A percentile compares a stretch with the other conserved stretches of the same genome.
Evolutionary conservation across 345 rosid genomes (phyloP).

Genomic region (Camelina neglecta): DNA sequence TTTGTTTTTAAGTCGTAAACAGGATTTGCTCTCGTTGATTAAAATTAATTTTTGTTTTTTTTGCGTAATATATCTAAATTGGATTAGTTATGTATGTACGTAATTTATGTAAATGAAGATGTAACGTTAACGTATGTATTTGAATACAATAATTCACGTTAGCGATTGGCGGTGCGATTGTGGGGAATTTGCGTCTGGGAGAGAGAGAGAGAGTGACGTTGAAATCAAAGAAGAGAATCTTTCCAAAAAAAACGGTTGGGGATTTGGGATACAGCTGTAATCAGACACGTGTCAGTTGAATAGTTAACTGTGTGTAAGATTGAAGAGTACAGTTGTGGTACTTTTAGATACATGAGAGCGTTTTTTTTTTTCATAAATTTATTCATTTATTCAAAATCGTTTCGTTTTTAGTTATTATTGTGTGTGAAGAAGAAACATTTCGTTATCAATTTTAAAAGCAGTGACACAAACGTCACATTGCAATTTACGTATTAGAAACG

Average conservation of each 20-base stretch:
- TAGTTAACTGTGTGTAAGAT: neutral
- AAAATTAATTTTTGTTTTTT: neutral
- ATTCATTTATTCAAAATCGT: conserved; percentile 18
- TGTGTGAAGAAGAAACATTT: conserved; percentile 10
- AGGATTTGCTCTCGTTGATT: neutral
- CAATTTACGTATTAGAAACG: neutral
- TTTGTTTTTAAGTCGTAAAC: neutral
- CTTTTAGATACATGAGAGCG: conserved; percentile 33
- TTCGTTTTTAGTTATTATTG: conserved; percentile 9
- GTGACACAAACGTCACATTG: neutral
- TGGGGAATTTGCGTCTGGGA: conserved; percentile 32
- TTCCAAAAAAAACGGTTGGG: conserved; percentile 64
- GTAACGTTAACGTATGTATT: neutral
- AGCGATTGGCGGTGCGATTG: conserved; percentile 34
- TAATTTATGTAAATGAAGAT: neutral
- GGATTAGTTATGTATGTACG: conserved; percentile 8
- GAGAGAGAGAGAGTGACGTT: conserved; percentile 36
- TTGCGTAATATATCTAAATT: neutral
- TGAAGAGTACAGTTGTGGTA: conserved; percentile 18
- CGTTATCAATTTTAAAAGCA: conserved; percentile 16
- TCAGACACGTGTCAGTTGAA: conserved; percentile 61
- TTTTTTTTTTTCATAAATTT: neutral
- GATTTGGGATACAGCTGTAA: conserved; percentile 82
- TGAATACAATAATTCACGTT: neutral
- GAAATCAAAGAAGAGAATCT: conserved; percentile 54